Base-by-base conservation (phyloP, 2,329 filamentous ascomycete species). In the Ceratocystis destructans region DNA sequence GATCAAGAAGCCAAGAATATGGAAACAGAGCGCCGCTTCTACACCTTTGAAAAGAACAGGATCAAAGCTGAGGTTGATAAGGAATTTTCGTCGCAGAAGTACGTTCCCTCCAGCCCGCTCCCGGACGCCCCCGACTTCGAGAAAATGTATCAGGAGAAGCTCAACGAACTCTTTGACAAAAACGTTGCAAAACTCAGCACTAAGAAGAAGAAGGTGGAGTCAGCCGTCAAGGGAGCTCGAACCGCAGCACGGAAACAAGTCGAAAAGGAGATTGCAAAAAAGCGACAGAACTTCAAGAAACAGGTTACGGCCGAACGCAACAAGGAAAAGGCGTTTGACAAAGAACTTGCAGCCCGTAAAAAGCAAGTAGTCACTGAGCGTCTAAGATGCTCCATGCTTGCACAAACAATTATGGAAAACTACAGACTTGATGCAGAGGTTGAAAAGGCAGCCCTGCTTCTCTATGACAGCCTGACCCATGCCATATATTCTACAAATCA, bases 391-490 rank as follows among this genome's bases (percentile, higher is more conserved):
- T 31, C 31, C 3, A 59, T 31, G 31, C n/a, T 59, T 37, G 31
- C 55, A 8, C 28, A 46, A 20, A 55, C 63, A n/a, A 22, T 66
- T 12, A 66, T 66, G 65, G 61, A 66, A 45, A 33, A 67, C 44
- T 67, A 67, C 33, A 61, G 61, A 5, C 69, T 73, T 69, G 70
- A 69, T 71, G 64, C 72, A 70, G 66, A 73, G 72, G 66, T 78
- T 76, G 2, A 83, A 74, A 0, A 83, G 74, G 2, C 81, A 76
- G 2, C 55, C 4, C 55, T 59, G 5, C n/a, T 59, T 15, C 28
- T 59, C 6, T 33, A 33, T 59, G 55, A 59, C n/a, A 3, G 33
- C 31, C 55, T 59, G 5, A 59, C 55, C 3, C 55, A 59, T 8
- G 20, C 17, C 12, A 59, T 75, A 74, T 0, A 80, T 80, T 20